A percentile compares a stretch with the other conserved stretches of the same genome.
These are phyloP conservation scores for Penicillium sp. DNA, from an alignment of 2,329 filamentous ascomycete species.

Conservation along the genomic window DNA sequence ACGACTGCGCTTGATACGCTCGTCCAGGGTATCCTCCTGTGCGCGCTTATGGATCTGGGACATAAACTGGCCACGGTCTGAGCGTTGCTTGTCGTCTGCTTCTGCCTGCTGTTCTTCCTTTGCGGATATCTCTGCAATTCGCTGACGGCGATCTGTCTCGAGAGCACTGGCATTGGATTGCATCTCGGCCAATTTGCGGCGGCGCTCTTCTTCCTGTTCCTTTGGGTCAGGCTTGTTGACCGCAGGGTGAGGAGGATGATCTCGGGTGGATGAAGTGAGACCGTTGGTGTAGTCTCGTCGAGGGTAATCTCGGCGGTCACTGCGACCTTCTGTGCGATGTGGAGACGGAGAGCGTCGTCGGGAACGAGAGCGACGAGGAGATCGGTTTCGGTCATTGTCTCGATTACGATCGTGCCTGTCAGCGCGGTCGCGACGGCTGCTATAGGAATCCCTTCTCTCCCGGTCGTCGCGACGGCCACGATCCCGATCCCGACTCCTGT, in stretches of 20 bases:
- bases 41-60: slow-evolving; percentile 31
- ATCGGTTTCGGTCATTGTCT: slow-evolving; percentile 18
- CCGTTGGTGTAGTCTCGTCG: slow-evolving; percentile 22
- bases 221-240: slow-evolving; percentile 20
- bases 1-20: slow-evolving; percentile 32
- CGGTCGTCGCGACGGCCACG: slow-evolving; percentile 14
- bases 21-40: slow-evolving; percentile 34
- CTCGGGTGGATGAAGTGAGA: slow-evolving; percentile 15
- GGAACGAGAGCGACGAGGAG: slow-evolving; percentile 17
- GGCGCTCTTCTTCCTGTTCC: slow-evolving; percentile 30
- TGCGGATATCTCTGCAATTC: slow-evolving; percentile 62
- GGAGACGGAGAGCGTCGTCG: slow-evolving; percentile 24
- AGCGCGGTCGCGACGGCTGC: slow-evolving; percentile 22
- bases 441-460: slow-evolving; percentile 21
- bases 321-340: slow-evolving; percentile 13
- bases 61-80: slow-evolving; percentile 34
- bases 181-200: slow-evolving; percentile 63
- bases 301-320: slow-evolving; percentile 15
- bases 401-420: slow-evolving; percentile 21
- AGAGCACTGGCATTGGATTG: slow-evolving; percentile 64
- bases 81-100: slow-evolving; percentile 54
- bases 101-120: slow-evolving; percentile 61
- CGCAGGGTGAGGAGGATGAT: slow-evolving; percentile 11
- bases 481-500: slow-evolving; percentile 11
- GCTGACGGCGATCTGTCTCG: slow-evolving; percentile 63